Conservation (phyloP, 805 yeast genomes). For the Kockiozyma suomiensis region DNA sequence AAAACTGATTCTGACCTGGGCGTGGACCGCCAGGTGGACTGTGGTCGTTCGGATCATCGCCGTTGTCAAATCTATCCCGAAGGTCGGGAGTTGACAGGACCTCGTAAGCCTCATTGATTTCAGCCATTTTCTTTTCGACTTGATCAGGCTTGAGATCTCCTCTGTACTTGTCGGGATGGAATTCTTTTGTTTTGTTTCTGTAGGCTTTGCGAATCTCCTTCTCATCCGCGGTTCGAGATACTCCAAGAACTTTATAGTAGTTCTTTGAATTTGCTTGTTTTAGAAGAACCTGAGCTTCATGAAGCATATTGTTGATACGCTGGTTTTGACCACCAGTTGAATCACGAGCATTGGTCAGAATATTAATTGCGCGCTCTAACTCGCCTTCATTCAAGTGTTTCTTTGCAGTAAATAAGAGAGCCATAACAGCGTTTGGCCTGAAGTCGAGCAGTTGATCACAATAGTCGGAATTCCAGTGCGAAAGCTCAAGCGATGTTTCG, state of each 20-base stretch:
- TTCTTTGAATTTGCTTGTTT: slow-evolving; percentile 56
- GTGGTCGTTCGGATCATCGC: slow-evolving; percentile 52
- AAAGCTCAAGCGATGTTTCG: slow-evolving; percentile 33
- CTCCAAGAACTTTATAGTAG: slow-evolving; percentile 76
- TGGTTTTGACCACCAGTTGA: slow-evolving; percentile 31
- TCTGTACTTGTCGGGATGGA: slow-evolving; percentile 90
- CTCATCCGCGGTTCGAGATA: slow-evolving; percentile 66
- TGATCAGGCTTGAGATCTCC: slow-evolving; percentile 66
- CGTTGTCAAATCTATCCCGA: slow-evolving; percentile 66
- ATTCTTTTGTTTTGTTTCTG: slow-evolving; percentile 72
- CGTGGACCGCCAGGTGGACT: slow-evolving; percentile 12
- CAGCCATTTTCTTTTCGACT: slow-evolving; percentile 84
- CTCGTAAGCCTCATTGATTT: slow-evolving; percentile 91
- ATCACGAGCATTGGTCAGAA: slow-evolving; percentile 33
- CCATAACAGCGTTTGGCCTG: slow-evolving; percentile 39
- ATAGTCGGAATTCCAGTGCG: slow-evolving; percentile 36
- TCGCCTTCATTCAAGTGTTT: slow-evolving; percentile 33
- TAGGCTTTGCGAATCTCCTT: slow-evolving; percentile 79
- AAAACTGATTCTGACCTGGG: slow-evolving; percentile 10
- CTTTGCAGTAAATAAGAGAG: slow-evolving; percentile 35
- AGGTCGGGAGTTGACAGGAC: slow-evolving; percentile 68
- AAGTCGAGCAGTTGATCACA: slow-evolving; percentile 38
- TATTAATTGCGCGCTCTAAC: slow-evolving; percentile 37
- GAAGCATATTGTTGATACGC: slow-evolving; percentile 35
- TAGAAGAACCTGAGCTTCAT: slow-evolving; percentile 39